Base-by-base conservation (phyloP, 2,329 filamentous ascomycete genomes). In the Tolypocladium amazonense region DNA sequence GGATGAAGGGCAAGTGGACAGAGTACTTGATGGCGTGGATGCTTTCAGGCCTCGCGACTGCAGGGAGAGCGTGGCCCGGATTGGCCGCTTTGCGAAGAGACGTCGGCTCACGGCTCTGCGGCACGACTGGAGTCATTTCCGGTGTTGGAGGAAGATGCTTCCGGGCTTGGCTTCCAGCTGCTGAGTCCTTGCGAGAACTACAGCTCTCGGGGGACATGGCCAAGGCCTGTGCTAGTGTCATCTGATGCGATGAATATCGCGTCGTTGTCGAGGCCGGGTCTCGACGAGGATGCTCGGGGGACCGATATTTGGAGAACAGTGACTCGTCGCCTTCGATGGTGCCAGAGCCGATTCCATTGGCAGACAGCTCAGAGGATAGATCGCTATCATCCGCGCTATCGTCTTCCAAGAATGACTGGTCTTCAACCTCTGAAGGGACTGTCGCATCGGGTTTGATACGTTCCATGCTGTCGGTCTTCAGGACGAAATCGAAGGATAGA, bases 1-100 rank as follows among this genome's bases (percentile, higher is more conserved):
- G 78, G 59, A 92, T 87, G 71, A 94, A 94, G 0, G 90, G 90
- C 41, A 93, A 73, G 71, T 94, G 90, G 4, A 80, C 79, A 2
- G 79, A 77, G 62, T 74, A 78, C 60, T 76, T 78, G 61, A 68
- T 71, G 30, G 63, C 64, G 20, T 72, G 65, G 6, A 69, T 65
- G 12, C 65, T 60, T 9, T 72, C 71, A 1, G 67, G 60, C 56
- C 65, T 70, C 2, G 72, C 70, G 4, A 72, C 73, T 52, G 72
- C 72, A 3, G 71, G 72, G 20, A 75, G 65, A 18, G 71, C 70
- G 56, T 76, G 72, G n/a, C 69, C 70, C 1, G 71, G 72, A 8
- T 69, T 69, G 4, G 69, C 68, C 2, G 72, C 62, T 4, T 66
- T 63, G 3, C 62, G 57, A 8, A 60, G 57, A 41, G 60, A 56